phyloP scores from a whole-genome alignment of 768 basidiomycete genomes.

The Tricholoma flavovirens region DNA sequence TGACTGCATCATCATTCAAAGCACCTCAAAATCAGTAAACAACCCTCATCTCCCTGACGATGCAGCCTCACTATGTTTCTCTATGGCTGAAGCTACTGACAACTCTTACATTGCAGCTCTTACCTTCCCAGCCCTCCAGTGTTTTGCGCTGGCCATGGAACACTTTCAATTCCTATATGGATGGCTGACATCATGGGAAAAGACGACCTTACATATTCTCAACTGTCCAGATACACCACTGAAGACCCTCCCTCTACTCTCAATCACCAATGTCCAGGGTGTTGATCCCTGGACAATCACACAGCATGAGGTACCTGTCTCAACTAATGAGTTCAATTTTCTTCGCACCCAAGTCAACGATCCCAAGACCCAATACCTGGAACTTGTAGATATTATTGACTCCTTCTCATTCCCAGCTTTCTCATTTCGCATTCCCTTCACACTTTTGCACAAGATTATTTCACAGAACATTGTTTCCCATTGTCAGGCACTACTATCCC shows the following conservation, averaged over 20 bases:
- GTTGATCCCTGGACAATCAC: constrained; percentile 5
- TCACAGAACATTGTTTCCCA: not conserved
- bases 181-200: constrained; percentile 15
- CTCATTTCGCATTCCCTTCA: not conserved
- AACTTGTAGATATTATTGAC: not conserved
- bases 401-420: constrained; percentile 14
- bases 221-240: not conserved
- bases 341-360: constrained; percentile 1
- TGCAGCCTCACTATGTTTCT: not conserved
- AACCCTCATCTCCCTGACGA: not conserved
- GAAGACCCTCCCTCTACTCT: not conserved
- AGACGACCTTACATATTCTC: constrained; percentile 12
- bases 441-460: not conserved
- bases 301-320: constrained; percentile 8
- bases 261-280: constrained; percentile 4
- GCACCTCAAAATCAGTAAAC: not conserved
- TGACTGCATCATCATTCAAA: not conserved
- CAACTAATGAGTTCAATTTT: constrained; percentile 13
- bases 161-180: constrained; percentile 13
- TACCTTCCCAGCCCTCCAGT: too few relatives aligned
- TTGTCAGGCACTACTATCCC: not conserved
- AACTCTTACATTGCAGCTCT: constrained; percentile 16
- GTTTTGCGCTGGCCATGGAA: constrained; percentile 14
- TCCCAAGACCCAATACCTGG: too few relatives aligned
- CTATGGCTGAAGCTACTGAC: constrained; percentile 22